Evolutionary conservation across 1,284 basidiomycete species (phyloP).

Genomic region (Fomitopsis schrenkii): DNA sequence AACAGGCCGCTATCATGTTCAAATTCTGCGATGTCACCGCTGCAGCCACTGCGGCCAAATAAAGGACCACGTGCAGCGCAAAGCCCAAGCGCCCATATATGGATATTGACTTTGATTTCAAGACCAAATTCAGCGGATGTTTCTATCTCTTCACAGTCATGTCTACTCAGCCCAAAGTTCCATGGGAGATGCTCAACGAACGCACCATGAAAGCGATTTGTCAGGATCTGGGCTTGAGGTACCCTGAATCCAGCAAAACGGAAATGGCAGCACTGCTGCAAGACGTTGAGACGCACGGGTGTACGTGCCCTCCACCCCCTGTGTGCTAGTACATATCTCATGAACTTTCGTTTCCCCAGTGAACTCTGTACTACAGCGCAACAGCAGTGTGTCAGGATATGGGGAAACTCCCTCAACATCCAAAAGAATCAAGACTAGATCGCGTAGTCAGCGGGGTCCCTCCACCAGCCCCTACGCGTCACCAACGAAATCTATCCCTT

Average conservation of each 20-base stretch:
- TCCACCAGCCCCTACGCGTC: not conserved
- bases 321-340: not conserved
- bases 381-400: not conserved
- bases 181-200: conserved; percentile 22
- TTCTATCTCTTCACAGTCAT: not conserved
- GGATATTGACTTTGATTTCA: not conserved
- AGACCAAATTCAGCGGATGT: not conserved
- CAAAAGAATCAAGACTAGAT: not conserved
- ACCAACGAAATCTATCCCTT: not conserved
- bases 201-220: conserved; percentile 24
- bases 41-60: no score
- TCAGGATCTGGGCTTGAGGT: conserved; percentile 21
- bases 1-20: no score
- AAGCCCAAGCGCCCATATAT: no score
- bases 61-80: no score
- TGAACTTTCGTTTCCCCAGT: conserved; percentile 1
- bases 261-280: conserved; percentile 12
- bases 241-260: conserved; percentile 1
- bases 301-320: conserved; percentile 5
- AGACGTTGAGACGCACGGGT: conserved; percentile 13
- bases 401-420: not conserved
- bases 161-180: conserved; percentile 12
- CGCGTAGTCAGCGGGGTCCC: not conserved
- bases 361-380: conserved; percentile 1
- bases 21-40: no score